These are phyloP conservation scores for Fusarium protoensiforme DNA, from an alignment of 2,329 filamentous ascomycete species.

Conservation along the genomic window DNA sequence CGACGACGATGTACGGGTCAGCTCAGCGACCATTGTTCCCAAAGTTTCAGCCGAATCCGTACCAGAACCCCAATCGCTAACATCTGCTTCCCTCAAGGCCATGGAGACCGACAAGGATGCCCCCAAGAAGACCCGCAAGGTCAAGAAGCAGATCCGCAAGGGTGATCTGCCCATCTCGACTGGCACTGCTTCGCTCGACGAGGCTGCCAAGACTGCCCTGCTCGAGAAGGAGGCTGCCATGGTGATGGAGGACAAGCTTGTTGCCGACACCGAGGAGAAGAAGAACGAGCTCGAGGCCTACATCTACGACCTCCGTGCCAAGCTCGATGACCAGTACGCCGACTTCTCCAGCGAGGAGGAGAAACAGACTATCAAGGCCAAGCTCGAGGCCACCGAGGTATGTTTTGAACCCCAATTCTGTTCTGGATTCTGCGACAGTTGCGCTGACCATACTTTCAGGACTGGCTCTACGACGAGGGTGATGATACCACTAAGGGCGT, in stretches of 20 bases:
- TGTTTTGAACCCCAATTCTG: conserved; percentile 48
- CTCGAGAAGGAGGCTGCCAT: conserved; percentile 88
- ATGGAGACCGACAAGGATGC: conserved; percentile 86
- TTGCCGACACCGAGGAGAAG: conserved; percentile 98
- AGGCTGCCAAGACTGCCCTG: conserved; percentile 71
- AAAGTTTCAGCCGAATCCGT: conserved; percentile 6
- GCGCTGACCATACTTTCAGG: conserved; percentile 63
- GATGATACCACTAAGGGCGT: conserved; percentile 94
- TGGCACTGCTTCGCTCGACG: conserved; percentile 84
- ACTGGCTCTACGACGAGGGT: conserved; percentile 98
- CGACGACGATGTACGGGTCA: conserved; percentile 4
- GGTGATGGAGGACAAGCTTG: conserved; percentile 98
- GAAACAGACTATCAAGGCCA: conserved; percentile 85
- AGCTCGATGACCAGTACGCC: conserved; percentile 91
- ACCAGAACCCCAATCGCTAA: conserved; percentile 40
- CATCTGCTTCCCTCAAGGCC: conserved; percentile 61
- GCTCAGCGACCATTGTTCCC: not conserved
- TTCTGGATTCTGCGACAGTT: not conserved
- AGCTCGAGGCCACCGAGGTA: conserved; percentile 89
- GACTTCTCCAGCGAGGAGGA: conserved; percentile 92
- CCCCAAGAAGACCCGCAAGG: conserved; percentile 91
- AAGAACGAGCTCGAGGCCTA: conserved; percentile 99
- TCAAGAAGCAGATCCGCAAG: conserved; percentile 99
- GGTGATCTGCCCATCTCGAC: conserved; percentile 90
- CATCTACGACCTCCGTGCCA: conserved; percentile 96